Conservation (phyloP, 179 eudicot genomes). For the Beta lomatogona region DNA sequence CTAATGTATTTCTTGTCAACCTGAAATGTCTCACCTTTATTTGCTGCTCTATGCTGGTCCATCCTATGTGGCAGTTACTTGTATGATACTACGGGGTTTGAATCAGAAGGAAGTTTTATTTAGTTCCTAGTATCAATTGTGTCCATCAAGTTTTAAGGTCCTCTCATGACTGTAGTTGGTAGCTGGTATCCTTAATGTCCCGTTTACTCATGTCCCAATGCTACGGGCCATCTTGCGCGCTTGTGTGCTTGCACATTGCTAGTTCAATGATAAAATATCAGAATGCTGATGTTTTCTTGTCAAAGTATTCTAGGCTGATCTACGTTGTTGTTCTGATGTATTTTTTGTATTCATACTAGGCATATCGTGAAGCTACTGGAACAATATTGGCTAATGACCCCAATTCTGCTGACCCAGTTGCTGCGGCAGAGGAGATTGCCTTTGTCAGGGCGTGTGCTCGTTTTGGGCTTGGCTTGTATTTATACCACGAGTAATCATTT, state of each 20-base stretch:
- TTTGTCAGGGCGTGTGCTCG: slow-evolving; percentile 92
- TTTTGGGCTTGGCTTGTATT: slow-evolving; percentile 93
- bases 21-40: not conserved
- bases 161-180: not conserved
- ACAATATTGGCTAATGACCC: slow-evolving; percentile 52
- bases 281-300: not conserved
- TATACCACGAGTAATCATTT: slow-evolving; percentile 64
- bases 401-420: slow-evolving; percentile 62
- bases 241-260: not conserved
- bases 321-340: not conserved
- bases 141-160: not conserved
- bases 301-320: not conserved
- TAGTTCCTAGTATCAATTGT: not conserved
- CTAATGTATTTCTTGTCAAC: not conserved
- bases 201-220: not conserved
- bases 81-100: not conserved
- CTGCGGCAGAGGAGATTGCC: slow-evolving; percentile 93
- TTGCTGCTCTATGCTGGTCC: not conserved
- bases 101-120: not conserved
- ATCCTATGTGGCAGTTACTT: not conserved
- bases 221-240: not conserved
- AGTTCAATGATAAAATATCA: not conserved
- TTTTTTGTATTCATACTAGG: slow-evolving; percentile 36
- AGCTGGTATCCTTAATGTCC: not conserved
- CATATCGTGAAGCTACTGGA: slow-evolving; percentile 89